These are phyloP conservation scores for Eremomyces bilateralis DNA, from an alignment of 495 filamentous ascomycete species.

Conservation along the genomic window DNA sequence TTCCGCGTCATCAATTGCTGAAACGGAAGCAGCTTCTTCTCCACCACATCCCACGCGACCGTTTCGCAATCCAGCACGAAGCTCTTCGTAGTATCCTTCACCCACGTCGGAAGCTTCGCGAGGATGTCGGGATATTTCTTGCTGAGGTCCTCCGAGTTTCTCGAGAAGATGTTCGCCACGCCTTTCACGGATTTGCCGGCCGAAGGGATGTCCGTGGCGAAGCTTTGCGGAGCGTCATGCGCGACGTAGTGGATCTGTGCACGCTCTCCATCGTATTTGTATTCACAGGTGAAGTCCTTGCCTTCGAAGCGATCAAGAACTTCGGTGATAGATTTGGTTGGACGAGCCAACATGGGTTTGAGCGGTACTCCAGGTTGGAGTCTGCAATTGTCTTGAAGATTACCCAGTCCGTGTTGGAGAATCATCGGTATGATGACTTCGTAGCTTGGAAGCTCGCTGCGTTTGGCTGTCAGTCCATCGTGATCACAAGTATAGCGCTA, in stretches of 20 bases:
- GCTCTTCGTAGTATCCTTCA: conserved; percentile 70
- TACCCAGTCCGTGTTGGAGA: conserved; percentile 64
- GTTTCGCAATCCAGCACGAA: conserved; percentile 97
- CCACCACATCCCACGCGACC: conserved; percentile 82
- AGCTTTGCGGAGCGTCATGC: conserved; percentile 49
- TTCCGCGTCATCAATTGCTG: conserved; percentile 97
- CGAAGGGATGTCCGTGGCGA: conserved; percentile 26
- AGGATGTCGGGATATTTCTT: conserved; percentile 97
- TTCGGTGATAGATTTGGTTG: conserved; percentile 96
- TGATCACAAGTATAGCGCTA: too few species aligned
- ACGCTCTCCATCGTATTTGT: conserved; percentile 94
- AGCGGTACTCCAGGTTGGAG: conserved; percentile 83
- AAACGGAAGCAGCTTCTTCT: conserved; percentile 91
- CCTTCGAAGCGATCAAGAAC: conserved; percentile 92
- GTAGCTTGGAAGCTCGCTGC: conserved; percentile 76
- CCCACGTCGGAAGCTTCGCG: conserved; percentile 66
- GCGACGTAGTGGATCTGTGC: conserved; percentile 96
- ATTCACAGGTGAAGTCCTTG: conserved; percentile 92
- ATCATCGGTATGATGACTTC: conserved; percentile 85
- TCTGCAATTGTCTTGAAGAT: conserved; percentile 67
- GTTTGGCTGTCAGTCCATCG: too few species aligned
- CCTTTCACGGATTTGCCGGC: conserved; percentile 37
- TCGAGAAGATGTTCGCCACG: conserved; percentile 77
- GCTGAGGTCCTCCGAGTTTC: conserved; percentile 88
- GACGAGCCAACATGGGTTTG: conserved; percentile 97